These are phyloP conservation scores for Hondaea fermentalgiana DNA, from an alignment of 108 stramenopile genomes.

Conservation along the genomic window DNA sequence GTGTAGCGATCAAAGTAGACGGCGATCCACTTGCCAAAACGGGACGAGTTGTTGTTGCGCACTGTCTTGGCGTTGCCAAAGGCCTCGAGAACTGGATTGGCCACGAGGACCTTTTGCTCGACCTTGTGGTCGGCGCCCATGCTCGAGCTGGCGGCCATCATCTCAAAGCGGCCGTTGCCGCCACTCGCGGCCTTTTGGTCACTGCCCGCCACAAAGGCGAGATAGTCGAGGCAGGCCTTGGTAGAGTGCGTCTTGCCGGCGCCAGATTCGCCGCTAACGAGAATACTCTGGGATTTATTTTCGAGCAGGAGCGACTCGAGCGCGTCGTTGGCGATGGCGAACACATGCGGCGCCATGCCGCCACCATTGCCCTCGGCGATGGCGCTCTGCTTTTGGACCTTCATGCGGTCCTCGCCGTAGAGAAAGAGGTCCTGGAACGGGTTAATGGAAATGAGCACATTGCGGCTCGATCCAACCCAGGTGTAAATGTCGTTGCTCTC, in stretches of 20 bases:
- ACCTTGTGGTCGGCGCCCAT: neutral
- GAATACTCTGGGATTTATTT: constrained; percentile 38
- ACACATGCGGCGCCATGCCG: constrained; percentile 68
- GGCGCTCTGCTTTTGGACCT: neutral
- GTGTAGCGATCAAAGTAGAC: constrained; percentile 51
- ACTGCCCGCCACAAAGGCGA: constrained; percentile 16
- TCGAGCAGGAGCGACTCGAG: constrained; percentile 76
- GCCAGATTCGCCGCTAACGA: constrained; percentile 29
- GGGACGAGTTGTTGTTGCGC: constrained; percentile 35
- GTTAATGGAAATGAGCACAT: constrained; percentile 34
- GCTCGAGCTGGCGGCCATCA: neutral
- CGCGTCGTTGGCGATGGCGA: constrained; percentile 75
- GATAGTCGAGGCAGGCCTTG: constrained; percentile 24
- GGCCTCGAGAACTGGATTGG: constrained; percentile 30
- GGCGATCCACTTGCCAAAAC: constrained; percentile 61
- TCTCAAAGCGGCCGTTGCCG: constrained; percentile 25
- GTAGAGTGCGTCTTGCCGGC: constrained; percentile 34
- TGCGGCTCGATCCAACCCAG: constrained; percentile 57
- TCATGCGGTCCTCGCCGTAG: neutral
- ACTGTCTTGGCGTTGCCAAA: constrained; percentile 36
- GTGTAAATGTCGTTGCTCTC: constrained; percentile 44
- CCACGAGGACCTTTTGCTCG: constrained; percentile 25
- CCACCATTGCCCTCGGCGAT: neutral
- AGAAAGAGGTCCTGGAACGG: constrained; percentile 40
- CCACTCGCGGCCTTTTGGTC: neutral